Conservation (phyloP, 139 green algal genomes). For the Closterium sp. region DNA sequence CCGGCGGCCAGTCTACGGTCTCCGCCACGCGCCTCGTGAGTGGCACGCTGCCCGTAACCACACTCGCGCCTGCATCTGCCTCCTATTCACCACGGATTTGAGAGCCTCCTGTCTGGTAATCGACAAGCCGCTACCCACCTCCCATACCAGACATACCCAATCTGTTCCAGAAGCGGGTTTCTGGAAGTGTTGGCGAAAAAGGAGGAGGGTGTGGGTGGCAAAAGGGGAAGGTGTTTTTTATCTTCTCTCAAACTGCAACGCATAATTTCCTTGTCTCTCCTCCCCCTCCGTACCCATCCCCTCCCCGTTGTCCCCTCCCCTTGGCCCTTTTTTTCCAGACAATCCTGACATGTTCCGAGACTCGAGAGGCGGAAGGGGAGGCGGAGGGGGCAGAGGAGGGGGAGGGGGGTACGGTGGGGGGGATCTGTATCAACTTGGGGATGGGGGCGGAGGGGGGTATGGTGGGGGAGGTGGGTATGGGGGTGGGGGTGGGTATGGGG, state of each 20-base stretch:
- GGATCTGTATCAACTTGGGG: background rate
- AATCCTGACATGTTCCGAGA: slow-evolving; percentile 12
- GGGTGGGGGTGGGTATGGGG: background rate
- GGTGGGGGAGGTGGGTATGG: background rate
- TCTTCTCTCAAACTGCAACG: background rate
- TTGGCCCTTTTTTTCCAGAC: background rate
- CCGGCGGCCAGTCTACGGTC: too few species aligned
- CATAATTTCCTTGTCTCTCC: background rate
- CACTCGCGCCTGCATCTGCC: too few species aligned
- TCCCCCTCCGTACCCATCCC: background rate
- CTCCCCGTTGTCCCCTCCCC: background rate
- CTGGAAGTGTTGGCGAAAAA: too few species aligned
- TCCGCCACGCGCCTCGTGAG: too few species aligned
- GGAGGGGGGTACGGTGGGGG: background rate
- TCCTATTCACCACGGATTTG: too few species aligned
- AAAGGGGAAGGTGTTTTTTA: background rate
- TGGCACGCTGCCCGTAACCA: too few species aligned
- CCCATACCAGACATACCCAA: too few species aligned
- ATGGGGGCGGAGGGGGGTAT: background rate
- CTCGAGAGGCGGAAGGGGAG: background rate
- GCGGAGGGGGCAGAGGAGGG: background rate
- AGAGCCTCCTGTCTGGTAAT: too few species aligned
- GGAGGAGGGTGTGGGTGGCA: background rate
- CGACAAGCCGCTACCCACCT: too few species aligned
- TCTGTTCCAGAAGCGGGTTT: too few species aligned